These are phyloP conservation scores for Ophiostoma novo-ulmi DNA, from an alignment of 2,329 filamentous ascomycete genomes.

Conservation along the genomic window DNA sequence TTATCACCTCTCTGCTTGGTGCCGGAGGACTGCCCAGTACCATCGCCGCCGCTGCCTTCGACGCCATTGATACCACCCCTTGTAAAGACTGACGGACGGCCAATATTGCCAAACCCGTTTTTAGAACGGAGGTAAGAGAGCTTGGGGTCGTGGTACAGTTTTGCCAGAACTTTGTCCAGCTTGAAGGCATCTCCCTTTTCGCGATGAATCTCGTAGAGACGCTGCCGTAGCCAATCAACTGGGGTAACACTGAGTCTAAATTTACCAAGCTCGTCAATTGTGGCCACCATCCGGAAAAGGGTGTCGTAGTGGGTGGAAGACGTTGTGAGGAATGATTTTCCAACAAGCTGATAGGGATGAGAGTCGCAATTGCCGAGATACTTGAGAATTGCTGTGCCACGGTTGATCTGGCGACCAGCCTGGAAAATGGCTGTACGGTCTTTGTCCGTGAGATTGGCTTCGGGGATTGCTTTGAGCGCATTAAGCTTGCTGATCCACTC, in stretches of 20 bases:
- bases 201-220: conserved; percentile 47
- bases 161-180: conserved; percentile 46
- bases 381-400: conserved; percentile 48
- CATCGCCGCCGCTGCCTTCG: neutral
- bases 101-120: conserved; percentile 54
- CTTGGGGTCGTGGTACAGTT: conserved; percentile 54
- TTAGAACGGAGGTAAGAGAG: conserved; percentile 45
- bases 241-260: conserved; percentile 50
- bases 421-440: conserved; percentile 47
- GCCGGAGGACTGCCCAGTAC: neutral
- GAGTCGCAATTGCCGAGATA: conserved; percentile 49
- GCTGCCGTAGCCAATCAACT: conserved; percentile 53
- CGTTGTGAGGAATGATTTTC: conserved; percentile 47
- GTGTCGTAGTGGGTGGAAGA: conserved; percentile 51
- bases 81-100: conserved; percentile 41
- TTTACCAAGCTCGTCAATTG: conserved; percentile 49
- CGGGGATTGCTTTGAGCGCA: conserved; percentile 38
- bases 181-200: conserved; percentile 46
- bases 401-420: conserved; percentile 52
- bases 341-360: conserved; percentile 53
- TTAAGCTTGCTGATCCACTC: conserved; percentile 47
- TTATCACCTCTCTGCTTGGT: conserved; percentile 18
- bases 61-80: neutral
- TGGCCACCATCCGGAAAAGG: conserved; percentile 50
- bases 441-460: conserved; percentile 31